Evolutionary conservation across 805 yeast genomes (phyloP).

Genomic region (Brettanomyces naardenensis): DNA sequence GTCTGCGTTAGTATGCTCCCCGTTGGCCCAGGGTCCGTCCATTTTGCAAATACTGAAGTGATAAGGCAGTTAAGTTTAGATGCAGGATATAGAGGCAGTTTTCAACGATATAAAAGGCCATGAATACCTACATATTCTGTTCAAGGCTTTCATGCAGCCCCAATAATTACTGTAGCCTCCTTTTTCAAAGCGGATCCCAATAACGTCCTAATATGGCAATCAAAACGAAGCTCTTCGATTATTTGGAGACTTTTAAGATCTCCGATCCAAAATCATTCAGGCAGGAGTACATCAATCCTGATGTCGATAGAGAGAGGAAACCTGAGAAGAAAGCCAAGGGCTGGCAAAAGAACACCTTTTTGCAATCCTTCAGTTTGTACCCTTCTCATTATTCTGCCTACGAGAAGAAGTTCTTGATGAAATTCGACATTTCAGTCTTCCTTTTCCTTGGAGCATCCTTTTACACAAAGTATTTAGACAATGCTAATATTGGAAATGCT

Average conservation of each 20-base stretch:
- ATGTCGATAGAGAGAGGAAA: constrained; percentile 10
- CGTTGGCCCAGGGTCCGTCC: too few species aligned
- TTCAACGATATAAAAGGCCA: too few species aligned
- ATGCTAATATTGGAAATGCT: constrained; percentile 48
- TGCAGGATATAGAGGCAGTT: too few species aligned
- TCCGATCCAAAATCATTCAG: constrained; percentile 9
- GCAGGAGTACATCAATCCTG: constrained; percentile 9
- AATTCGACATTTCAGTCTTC: constrained; percentile 10
- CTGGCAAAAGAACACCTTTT: constrained; percentile 8
- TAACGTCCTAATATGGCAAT: too few species aligned
- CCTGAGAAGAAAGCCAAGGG: constrained; percentile 2
- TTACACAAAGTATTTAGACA: constrained; percentile 51
- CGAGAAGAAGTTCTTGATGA: constrained; percentile 11
- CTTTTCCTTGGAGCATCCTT: constrained; percentile 27
- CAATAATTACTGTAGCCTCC: too few species aligned
- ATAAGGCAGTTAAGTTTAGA: too few species aligned
- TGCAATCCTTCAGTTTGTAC: constrained; percentile 11
- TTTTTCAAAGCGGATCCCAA: background rate
- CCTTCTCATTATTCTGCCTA: constrained; percentile 12
- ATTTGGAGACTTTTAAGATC: constrained; percentile 1
- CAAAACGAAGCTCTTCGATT: too few species aligned
- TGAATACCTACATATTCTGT: background rate
- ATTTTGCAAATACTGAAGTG: too few species aligned
- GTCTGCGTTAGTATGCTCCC: too few species aligned
- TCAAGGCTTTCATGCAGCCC: too few species aligned